These are phyloP conservation scores for Pseudovirgaria hyperparasitica DNA, from an alignment of 2,329 filamentous ascomycete genomes.

Conservation along the genomic window DNA sequence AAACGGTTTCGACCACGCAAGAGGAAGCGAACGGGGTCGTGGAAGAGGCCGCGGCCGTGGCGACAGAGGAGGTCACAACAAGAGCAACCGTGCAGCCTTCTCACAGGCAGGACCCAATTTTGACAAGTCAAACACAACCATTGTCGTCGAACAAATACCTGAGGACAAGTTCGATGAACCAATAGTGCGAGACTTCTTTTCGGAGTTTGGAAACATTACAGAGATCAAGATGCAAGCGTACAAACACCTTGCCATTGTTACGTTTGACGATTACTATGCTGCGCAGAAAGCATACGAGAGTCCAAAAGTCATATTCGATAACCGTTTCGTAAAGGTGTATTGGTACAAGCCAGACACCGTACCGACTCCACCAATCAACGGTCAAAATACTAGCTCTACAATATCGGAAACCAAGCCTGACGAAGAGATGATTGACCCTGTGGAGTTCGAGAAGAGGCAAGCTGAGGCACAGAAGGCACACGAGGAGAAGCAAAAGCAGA, in stretches of 20 bases:
- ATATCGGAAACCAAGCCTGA: constrained; percentile 11
- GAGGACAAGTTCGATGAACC: constrained; percentile 56
- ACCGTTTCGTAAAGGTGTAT: constrained; percentile 74
- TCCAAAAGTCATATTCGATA: constrained; percentile 72
- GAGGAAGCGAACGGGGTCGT: constrained; percentile 26
- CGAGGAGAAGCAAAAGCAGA: constrained; percentile 51
- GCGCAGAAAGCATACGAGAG: constrained; percentile 62
- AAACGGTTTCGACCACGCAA: constrained; percentile 15
- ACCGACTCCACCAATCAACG: constrained; percentile 3
- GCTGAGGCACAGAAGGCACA: constrained; percentile 58
- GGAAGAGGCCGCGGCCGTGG: constrained; percentile 24
- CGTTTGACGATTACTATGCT: constrained; percentile 51
- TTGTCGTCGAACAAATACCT: constrained; percentile 70
- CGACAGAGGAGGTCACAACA: constrained; percentile 14
- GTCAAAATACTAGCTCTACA: constrained; percentile 13
- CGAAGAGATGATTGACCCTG: constrained; percentile 51
- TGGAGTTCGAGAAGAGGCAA: constrained; percentile 56
- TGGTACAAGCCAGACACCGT: constrained; percentile 46
- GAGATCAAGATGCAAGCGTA: constrained; percentile 54
- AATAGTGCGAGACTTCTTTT: constrained; percentile 55
- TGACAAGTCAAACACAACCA: constrained; percentile 51
- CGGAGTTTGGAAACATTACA: constrained; percentile 54
- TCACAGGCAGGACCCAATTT: constrained; percentile 50
- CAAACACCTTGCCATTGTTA: constrained; percentile 56
- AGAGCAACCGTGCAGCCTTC: constrained; percentile 39